A percentile compares a stretch with the other conserved stretches of the same genome.
Conservation (phyloP, 345 rosid genomes). For the Dovyalis caffra region DNA sequence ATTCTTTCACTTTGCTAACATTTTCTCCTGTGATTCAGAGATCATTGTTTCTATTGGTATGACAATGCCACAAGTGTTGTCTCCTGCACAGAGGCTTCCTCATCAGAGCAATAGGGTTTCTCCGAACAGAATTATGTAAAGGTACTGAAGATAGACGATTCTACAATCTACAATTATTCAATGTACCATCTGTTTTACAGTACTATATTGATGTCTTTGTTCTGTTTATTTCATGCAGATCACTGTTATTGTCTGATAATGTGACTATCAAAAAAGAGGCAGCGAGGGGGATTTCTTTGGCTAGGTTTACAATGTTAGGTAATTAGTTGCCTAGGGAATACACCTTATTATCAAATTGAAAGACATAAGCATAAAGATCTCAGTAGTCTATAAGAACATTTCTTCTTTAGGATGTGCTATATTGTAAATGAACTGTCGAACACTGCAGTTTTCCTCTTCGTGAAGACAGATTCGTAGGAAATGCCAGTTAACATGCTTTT, state of each 20-base stretch:
- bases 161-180: too few species aligned
- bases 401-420: neutral
- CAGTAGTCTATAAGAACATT: neutral
- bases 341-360: too few species aligned
- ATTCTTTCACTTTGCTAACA: neutral
- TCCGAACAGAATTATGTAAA: slow-evolving; percentile 49
- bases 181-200: neutral
- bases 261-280: neutral
- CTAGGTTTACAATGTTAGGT: too few species aligned
- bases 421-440: neutral
- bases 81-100: slow-evolving; percentile 50
- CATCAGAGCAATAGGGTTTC: slow-evolving; percentile 53
- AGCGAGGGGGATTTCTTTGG: too few species aligned
- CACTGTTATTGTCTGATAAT: neutral
- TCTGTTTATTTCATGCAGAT: neutral
- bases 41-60: slow-evolving; percentile 83
- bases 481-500: neutral
- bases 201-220: neutral
- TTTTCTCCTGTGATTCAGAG: slow-evolving; percentile 42
- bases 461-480: neutral
- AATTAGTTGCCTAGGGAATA: too few species aligned
- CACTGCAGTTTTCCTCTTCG: neutral
- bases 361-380: too few species aligned
- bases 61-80: slow-evolving; percentile 83
- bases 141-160: neutral